Evolutionary conservation across 495 filamentous ascomycete species (phyloP), one percentile per base, ranked within the genome.

Genomic region (Cenococcum geophilum): DNA sequence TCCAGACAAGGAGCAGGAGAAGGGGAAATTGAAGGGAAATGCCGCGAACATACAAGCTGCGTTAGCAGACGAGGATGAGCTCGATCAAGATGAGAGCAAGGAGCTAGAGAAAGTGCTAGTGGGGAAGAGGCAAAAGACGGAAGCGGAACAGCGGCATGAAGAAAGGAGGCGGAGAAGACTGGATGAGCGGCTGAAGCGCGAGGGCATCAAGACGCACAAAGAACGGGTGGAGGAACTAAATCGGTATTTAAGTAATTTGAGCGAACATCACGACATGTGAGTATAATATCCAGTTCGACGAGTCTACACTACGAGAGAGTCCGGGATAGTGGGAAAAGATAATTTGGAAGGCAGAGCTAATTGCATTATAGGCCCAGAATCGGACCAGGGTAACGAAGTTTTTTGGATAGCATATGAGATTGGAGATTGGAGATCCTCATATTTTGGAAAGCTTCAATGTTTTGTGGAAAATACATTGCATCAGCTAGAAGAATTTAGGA

Each of bases 241-340:
- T 72, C 88, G 89, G 70, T 95, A 96, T 71, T 77, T 98, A 45
- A 91, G 87, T 62, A 85, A 85, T 62, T 75, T 98, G 70, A 95
- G 89, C 75, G 93, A 98, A 75, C 93, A 98, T 74, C 93, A 98
- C 71, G 93, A 98, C 71, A 98, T 98, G 92, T 84, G 77, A 64
- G 78, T 79, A 35, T 60, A 61, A 32, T 32, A 6, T 32, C 3
- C 6, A 32, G 27, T 32, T 6, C 6, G 6, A 32, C 27, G 6
- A 32, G 27, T 32, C 27, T 32, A 32, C 3, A 32, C 27, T 6
- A 32, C 27, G 3, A 32, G 2, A 32, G 6, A 32, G 6, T 6
- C 27, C 20, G 22, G 21, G 0, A 23, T 22, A 18, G 42, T 60
- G 51, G 35, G 54, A 59, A 6, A 63, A 11, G 45, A 18, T 10